Evolutionary conservation across 495 filamentous ascomycete species (phyloP).

Genomic region (Hyaloscypha bicolor): DNA sequence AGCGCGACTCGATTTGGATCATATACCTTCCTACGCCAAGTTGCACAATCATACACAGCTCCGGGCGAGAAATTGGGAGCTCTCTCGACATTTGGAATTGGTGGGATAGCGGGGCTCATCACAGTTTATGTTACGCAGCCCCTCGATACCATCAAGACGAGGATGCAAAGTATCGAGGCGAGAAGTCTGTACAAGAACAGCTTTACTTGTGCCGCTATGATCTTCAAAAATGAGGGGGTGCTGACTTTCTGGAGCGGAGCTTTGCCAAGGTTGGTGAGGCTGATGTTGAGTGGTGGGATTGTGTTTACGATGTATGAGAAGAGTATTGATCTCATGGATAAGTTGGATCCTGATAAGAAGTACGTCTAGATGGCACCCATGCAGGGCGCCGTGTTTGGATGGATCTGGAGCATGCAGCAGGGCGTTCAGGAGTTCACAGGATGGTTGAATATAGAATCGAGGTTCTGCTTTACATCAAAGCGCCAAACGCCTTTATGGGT

Average conservation of each 20-base stretch:
- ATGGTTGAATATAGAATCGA: slow-evolving; percentile 6
- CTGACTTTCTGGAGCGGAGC: slow-evolving; percentile 95
- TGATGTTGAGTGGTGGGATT: slow-evolving; percentile 92
- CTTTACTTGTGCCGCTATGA: slow-evolving; percentile 78
- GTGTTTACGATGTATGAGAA: slow-evolving; percentile 99
- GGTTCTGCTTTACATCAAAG: background rate
- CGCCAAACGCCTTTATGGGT: slow-evolving; percentile 27
- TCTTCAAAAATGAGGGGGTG: slow-evolving; percentile 87
- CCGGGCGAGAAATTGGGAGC: slow-evolving; percentile 94
- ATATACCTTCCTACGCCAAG: slow-evolving; percentile 87
- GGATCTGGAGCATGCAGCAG: slow-evolving; percentile 17
- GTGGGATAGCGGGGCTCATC: slow-evolving; percentile 85
- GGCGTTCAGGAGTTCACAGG: slow-evolving; percentile 22
- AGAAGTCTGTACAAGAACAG: slow-evolving; percentile 83
- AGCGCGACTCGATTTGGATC: slow-evolving; percentile 86
- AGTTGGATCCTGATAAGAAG: slow-evolving; percentile 77
- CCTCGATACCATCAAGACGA: slow-evolving; percentile 93
- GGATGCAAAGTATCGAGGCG: slow-evolving; percentile 97
- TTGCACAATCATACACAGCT: slow-evolving; percentile 88
- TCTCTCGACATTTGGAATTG: slow-evolving; percentile 87
- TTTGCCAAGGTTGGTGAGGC: slow-evolving; percentile 75
- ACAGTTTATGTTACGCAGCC: slow-evolving; percentile 94
- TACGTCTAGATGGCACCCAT: slow-evolving; percentile 56
- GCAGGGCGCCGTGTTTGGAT: slow-evolving; percentile 1
- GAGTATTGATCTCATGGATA: slow-evolving; percentile 85